Percentiles rank a stretch among this genome's conserved stretches.
Evolutionary conservation across 352 stramenopile species (phyloP).

Genomic region (Phytophthora tentaculata): DNA sequence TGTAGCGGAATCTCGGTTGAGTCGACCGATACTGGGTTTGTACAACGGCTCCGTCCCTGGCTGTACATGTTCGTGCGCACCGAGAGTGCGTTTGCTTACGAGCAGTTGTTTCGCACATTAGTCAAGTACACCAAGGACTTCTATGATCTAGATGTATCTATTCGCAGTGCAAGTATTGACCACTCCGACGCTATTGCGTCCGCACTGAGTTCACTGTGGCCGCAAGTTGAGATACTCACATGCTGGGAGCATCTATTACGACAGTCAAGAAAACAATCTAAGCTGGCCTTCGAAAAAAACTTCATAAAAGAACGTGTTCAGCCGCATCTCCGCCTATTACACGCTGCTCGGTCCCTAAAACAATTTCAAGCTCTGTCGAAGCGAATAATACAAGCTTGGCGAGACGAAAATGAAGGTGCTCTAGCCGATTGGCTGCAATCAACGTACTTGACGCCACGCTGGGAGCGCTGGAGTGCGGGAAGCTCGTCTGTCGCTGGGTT

Average conservation of each 20-base stretch:
- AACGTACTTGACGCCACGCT: slow-evolving; percentile 1
- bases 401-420: neutral
- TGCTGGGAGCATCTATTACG: slow-evolving; percentile 14
- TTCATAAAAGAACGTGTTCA: slow-evolving; percentile 4
- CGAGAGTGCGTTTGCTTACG: neutral
- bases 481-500: slow-evolving; percentile 13
- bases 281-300: neutral
- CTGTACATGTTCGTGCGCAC: too few relatives aligned
- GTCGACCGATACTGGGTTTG: too few relatives aligned
- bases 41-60: too few relatives aligned
- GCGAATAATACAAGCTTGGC: slow-evolving; percentile 4
- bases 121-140: slow-evolving; percentile 11
- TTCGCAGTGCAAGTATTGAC: neutral
- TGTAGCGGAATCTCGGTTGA: too few relatives aligned
- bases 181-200: slow-evolving; percentile 1
- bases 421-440: slow-evolving; percentile 2
- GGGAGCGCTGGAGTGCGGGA: slow-evolving; percentile 11
- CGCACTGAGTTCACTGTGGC: slow-evolving; percentile 1
- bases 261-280: neutral
- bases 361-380: slow-evolving; percentile 7
- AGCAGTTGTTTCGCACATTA: slow-evolving; percentile 4
- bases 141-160: slow-evolving; percentile 3
- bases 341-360: slow-evolving; percentile 1
- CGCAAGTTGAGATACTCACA: slow-evolving; percentile 1
- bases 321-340: neutral